A percentile compares a stretch with the other conserved stretches of the same genome.
These are phyloP conservation scores for Phoma herbarum DNA, from an alignment of 2,329 filamentous ascomycete species.

Conservation along the genomic window DNA sequence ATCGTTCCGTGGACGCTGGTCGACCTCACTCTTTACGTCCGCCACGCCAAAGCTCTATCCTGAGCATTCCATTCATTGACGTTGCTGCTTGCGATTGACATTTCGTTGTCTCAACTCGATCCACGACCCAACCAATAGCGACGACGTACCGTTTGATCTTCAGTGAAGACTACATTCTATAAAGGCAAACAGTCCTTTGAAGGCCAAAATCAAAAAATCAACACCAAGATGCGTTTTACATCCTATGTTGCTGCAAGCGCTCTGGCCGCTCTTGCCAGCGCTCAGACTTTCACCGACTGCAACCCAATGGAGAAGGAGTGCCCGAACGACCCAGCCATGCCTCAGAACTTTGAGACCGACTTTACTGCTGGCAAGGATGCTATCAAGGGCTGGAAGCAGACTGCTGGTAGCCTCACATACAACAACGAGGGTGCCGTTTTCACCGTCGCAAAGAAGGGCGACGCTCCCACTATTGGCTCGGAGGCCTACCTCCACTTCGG, in stretches of 20 bases:
- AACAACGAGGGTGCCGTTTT: constrained; percentile 59
- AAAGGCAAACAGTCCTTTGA: constrained; percentile 6
- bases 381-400: constrained; percentile 51
- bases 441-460: constrained; percentile 56
- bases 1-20: constrained; percentile 39
- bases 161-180: constrained; percentile 42
- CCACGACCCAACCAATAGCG: constrained; percentile 7
- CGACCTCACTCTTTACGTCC: constrained; percentile 39
- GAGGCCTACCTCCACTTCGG: constrained; percentile 90
- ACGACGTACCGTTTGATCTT: constrained; percentile 33
- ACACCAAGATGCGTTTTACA: constrained; percentile 43
- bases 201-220: constrained; percentile 8
- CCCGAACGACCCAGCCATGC: constrained; percentile 56
- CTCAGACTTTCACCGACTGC: constrained; percentile 58
- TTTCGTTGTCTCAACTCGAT: constrained; percentile 27
- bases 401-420: constrained; percentile 56
- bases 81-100: constrained; percentile 24
- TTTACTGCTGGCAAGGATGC: constrained; percentile 53
- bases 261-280: constrained; percentile 47
- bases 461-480: constrained; percentile 73
- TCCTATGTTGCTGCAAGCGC: constrained; percentile 40
- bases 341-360: constrained; percentile 52
- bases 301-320: constrained; percentile 56
- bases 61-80: constrained; percentile 42
- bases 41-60: constrained; percentile 34